These are phyloP conservation scores for Cercospora sp. DNA, from an alignment of 2,329 filamentous ascomycete species.

Conservation along the genomic window DNA sequence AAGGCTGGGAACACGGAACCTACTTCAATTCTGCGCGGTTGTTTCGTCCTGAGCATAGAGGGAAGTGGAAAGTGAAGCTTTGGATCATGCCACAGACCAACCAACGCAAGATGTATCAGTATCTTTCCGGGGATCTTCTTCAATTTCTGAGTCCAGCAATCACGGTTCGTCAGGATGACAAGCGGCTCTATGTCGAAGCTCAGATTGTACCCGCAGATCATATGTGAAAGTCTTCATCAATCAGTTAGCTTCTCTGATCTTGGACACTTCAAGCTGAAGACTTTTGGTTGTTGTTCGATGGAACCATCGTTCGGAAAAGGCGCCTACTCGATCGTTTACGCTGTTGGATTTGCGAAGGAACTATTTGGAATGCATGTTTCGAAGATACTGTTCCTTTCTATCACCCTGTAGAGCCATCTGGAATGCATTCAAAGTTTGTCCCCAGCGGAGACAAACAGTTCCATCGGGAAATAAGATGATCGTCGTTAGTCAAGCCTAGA, in stretches of 20 bases:
- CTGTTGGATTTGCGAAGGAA: too few species aligned
- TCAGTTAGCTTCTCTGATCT: too few species aligned
- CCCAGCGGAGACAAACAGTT: background rate
- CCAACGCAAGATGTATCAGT: constrained; percentile 16
- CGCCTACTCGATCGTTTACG: too few species aligned
- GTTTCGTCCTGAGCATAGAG: background rate
- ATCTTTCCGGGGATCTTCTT: background rate
- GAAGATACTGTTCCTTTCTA: background rate
- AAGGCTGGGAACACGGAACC: constrained; percentile 6
- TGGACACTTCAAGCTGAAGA: too few species aligned
- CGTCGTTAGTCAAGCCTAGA: background rate
- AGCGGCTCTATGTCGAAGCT: constrained; percentile 21
- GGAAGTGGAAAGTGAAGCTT: constrained; percentile 13
- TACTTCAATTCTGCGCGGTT: constrained; percentile 9
- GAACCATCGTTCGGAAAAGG: too few species aligned
- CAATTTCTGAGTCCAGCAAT: constrained; percentile 14
- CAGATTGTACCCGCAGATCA: constrained; percentile 12
- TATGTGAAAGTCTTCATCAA: too few species aligned
- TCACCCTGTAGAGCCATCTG: background rate
- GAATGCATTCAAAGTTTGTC: background rate
- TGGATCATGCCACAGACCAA: constrained; percentile 22
- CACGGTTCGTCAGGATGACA: background rate
- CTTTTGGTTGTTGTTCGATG: too few species aligned
- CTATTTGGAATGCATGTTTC: too few species aligned
- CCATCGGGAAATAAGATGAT: background rate